Base-by-base conservation (phyloP, 306 rosid species). In the Prunus dulcis region DNA sequence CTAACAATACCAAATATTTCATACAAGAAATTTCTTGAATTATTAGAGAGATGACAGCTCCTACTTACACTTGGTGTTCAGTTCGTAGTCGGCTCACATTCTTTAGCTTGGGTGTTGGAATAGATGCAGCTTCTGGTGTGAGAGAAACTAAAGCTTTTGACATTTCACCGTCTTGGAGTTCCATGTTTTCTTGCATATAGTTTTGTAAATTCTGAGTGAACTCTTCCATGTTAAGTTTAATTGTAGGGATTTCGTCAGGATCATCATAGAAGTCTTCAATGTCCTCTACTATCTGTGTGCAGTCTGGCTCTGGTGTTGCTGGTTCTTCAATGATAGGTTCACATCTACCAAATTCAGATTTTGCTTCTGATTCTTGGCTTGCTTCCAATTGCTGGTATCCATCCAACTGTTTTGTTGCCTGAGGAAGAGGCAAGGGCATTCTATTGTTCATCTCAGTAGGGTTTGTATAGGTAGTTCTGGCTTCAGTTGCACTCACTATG, bases 311-410 rank as follows among this genome's bases (percentile, higher is more conserved):
- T 38, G 99, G 99, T 41, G 93, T 76, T 81, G 91, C 82, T 4
- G 99, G 99, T 84, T 93, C 99, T 91, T 96, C 99, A 82, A 96
- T 86, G 70, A 96, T 93, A 70, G 99, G 99, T 58, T 89, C 91
- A 64, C 94, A 93, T 28, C 32, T 66, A 77, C 75, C 76, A 27
- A 50, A 46, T 74, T 80, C 82, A 82, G 79, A 57, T 72, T 53
- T 89, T 75, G 66, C 73, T 65, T 56, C 69, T 56, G 84, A 69
- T 76, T 79, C 84, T 68, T 76, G 85, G 78, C 64, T 43, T 79
- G 74, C 71, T 79, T 84, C 95, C 81, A 80, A 56, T 77, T 64
- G 84, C 50, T 82, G 89, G 78, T 63, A 68, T 70, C 73, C 90
- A 76, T 85, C 88, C 69, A 79, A 81, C 67, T 80, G 88, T 71